These are phyloP conservation scores for Fomitopsis palustris DNA, from an alignment of 1,284 basidiomycete species.

Conservation along the genomic window DNA sequence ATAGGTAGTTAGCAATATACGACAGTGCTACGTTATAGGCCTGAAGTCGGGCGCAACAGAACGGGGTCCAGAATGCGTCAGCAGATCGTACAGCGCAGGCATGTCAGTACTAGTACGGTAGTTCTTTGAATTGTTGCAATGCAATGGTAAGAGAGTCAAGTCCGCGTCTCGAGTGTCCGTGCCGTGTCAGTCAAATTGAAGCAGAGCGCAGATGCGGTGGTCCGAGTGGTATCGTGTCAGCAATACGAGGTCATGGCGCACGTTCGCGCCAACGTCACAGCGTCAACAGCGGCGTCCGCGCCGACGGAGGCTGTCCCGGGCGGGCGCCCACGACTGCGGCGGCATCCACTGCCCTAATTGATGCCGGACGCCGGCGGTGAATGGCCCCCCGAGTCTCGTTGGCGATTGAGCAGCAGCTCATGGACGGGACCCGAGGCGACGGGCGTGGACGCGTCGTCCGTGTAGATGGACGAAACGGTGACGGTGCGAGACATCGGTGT, in stretches of 20 bases:
- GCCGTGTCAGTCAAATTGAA: background rate
- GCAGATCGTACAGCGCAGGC: background rate
- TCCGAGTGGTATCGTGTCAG: background rate
- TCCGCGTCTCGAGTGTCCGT: background rate
- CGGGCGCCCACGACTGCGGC: background rate
- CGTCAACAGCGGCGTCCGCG: background rate
- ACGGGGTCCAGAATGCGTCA: background rate
- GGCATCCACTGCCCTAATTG: background rate
- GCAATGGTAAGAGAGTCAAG: background rate
- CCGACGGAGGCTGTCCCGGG: background rate
- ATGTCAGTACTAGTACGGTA: background rate
- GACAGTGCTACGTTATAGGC: background rate
- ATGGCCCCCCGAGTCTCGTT: background rate
- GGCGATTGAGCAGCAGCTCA: background rate
- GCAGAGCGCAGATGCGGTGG: background rate
- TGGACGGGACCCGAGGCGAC: background rate
- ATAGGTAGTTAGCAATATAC: background rate
- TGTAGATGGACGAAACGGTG: background rate
- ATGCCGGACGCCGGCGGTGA: background rate
- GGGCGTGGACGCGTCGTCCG: background rate
- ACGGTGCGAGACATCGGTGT: constrained; percentile 3
- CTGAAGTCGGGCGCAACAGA: background rate
- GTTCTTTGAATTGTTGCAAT: background rate
- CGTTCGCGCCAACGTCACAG: background rate
- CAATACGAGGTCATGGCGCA: background rate